Evolutionary conservation across 2,329 filamentous ascomycete genomes (phyloP).

Genomic region (Aspergillus amoenus): DNA sequence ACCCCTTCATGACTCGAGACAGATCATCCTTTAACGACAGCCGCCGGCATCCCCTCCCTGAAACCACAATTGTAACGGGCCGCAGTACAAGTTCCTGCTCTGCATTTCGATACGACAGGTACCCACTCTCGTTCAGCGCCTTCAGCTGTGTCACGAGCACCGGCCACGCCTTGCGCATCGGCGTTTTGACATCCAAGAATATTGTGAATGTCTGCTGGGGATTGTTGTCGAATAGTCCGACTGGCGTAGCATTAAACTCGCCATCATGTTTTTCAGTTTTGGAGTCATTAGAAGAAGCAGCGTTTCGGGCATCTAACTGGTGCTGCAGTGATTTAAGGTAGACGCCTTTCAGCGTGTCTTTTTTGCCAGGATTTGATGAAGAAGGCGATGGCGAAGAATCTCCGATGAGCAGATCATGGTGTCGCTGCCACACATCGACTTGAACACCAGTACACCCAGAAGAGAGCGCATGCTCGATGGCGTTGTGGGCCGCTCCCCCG

Average conservation of each 20-base stretch:
- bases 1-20: not conserved
- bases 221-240: slow-evolving; percentile 14
- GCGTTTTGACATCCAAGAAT: slow-evolving; percentile 24
- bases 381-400: not conserved
- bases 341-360: slow-evolving; percentile 19
- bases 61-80: slow-evolving; percentile 26
- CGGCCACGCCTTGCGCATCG: slow-evolving; percentile 17
- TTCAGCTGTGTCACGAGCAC: slow-evolving; percentile 20
- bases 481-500: slow-evolving; percentile 20
- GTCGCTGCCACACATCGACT: slow-evolving; percentile 26
- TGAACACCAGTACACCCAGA: slow-evolving; percentile 28
- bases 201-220: slow-evolving; percentile 21
- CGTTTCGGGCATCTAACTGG: slow-evolving; percentile 16
- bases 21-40: not conserved
- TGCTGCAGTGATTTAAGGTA: slow-evolving; percentile 25
- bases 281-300: not conserved
- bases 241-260: not conserved
- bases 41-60: slow-evolving; percentile 8
- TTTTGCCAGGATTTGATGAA: slow-evolving; percentile 3
- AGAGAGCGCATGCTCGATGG: slow-evolving; percentile 21
- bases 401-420: slow-evolving; percentile 24
- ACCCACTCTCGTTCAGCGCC: slow-evolving; percentile 19
- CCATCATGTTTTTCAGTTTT: not conserved
- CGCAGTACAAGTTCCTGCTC: slow-evolving; percentile 18
- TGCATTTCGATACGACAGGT: slow-evolving; percentile 25